A percentile compares a stretch with the other conserved stretches of the same genome.
Conservation (phyloP, 768 basidiomycete genomes). For the Lactarius sanguifluus region DNA sequence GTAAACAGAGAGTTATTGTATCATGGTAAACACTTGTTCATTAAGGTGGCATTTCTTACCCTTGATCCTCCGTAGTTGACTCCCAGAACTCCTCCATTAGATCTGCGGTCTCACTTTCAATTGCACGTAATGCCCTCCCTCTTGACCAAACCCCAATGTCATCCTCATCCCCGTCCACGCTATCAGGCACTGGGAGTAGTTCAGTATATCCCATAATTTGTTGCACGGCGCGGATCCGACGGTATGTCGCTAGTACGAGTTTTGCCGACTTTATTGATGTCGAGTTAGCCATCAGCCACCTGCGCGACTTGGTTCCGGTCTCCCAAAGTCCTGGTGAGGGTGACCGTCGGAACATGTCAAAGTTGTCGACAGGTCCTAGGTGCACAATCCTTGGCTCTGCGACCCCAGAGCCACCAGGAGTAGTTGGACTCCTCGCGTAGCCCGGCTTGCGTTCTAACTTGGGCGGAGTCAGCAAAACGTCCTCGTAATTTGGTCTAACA, state of each 20-base stretch:
- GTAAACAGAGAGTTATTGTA: neutral
- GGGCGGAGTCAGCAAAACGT: conserved; percentile 24
- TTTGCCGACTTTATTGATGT: conserved; percentile 45
- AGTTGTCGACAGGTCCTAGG: conserved; percentile 51
- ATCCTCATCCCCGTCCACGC: conserved; percentile 33
- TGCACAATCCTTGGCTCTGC: conserved; percentile 55
- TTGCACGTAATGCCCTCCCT: conserved; percentile 28
- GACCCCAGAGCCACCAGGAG: conserved; percentile 37
- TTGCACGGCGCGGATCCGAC: conserved; percentile 61
- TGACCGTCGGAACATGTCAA: conserved; percentile 29
- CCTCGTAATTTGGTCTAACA: conserved; percentile 26
- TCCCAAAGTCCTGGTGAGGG: conserved; percentile 18
- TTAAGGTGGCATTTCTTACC: neutral
- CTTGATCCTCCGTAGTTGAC: conserved; percentile 8
- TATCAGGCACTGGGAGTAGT: conserved; percentile 50
- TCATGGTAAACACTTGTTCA: neutral
- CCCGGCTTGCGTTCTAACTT: conserved; percentile 39
- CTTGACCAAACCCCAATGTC: conserved; percentile 37
- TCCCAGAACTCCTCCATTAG: conserved; percentile 28
- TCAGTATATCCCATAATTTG: conserved; percentile 60
- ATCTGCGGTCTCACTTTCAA: conserved; percentile 31
- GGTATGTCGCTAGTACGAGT: conserved; percentile 59
- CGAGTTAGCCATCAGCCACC: conserved; percentile 21
- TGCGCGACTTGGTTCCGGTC: conserved; percentile 7
- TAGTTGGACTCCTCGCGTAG: conserved; percentile 43